Conservation (phyloP, 805 yeast genomes). For the Wickerhamomyces kurtzmanii region DNA sequence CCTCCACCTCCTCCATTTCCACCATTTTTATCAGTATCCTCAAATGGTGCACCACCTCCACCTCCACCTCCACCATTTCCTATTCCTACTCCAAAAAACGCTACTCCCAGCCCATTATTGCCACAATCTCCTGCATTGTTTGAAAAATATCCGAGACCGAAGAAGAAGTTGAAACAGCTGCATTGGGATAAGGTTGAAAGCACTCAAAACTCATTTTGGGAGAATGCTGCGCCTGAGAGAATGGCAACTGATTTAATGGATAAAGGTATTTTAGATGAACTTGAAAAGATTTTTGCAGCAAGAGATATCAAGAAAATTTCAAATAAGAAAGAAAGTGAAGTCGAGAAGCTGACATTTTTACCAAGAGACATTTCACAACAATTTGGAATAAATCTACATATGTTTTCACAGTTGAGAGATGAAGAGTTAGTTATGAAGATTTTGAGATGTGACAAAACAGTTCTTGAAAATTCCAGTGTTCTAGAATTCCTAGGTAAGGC, state of each 20-base stretch:
- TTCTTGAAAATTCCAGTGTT: constrained; percentile 44
- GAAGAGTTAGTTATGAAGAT: constrained; percentile 45
- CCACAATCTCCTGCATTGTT: constrained; percentile 20
- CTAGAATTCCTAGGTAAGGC: constrained; percentile 64
- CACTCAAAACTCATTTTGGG: constrained; percentile 58
- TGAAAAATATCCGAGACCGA: constrained; percentile 33
- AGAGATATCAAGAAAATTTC: constrained; percentile 26
- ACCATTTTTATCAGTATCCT: constrained; percentile 16
- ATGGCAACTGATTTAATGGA: constrained; percentile 40
- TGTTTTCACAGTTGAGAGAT: constrained; percentile 42
- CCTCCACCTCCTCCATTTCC: constrained; percentile 24
- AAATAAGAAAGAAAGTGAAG: constrained; percentile 30
- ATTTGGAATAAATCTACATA: constrained; percentile 69
- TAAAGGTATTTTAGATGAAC: constrained; percentile 55
- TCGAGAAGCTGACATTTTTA: constrained; percentile 42
- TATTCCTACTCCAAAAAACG: constrained; percentile 7
- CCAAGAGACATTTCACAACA: constrained; percentile 71
- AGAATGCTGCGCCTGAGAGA: constrained; percentile 28
- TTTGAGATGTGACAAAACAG: constrained; percentile 47
- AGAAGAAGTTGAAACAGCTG: constrained; percentile 59
- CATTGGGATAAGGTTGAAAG: constrained; percentile 74
- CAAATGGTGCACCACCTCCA: constrained; percentile 12
- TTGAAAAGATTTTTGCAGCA: constrained; percentile 46
- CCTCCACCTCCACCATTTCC: constrained; percentile 19
- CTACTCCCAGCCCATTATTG: constrained; percentile 11